phyloP scores from a whole-genome alignment of 2,329 filamentous ascomycete species.

The Beauveria sp. region DNA sequence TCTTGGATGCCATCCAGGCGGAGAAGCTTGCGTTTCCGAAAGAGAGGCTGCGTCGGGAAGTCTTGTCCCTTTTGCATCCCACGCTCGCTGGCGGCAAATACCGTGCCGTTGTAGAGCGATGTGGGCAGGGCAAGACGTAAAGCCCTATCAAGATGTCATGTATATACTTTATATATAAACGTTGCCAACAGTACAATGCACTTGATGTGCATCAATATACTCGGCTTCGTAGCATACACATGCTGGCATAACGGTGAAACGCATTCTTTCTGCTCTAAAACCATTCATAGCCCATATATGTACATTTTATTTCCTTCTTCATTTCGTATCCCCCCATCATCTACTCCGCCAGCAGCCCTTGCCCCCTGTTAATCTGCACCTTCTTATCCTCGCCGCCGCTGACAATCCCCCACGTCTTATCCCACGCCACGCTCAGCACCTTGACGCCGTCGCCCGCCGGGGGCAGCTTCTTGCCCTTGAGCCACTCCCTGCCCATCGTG shows the following conservation, averaged over 20 bases:
- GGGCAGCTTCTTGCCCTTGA: constrained; percentile 54
- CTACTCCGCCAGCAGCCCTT: constrained; percentile 38
- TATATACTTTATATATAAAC: background rate
- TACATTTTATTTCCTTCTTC: background rate
- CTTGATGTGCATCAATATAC: too few relatives aligned
- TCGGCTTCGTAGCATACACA: background rate
- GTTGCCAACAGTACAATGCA: background rate
- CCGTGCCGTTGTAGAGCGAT: constrained; percentile 20
- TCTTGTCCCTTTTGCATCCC: constrained; percentile 31
- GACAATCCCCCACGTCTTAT: constrained; percentile 77
- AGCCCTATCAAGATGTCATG: background rate
- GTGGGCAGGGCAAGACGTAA: constrained; percentile 3
- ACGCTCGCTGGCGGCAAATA: constrained; percentile 18
- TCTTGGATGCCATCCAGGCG: constrained; percentile 45
- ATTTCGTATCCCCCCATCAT: background rate
- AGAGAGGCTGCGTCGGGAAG: constrained; percentile 35
- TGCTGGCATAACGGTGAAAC: background rate
- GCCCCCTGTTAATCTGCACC: constrained; percentile 80
- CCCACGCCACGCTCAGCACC: constrained; percentile 85
- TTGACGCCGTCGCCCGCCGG: constrained; percentile 78
- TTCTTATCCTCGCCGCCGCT: constrained; percentile 89
- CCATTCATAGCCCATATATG: constrained; percentile 4
- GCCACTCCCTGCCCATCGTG: constrained; percentile 67
- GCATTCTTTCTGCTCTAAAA: background rate
- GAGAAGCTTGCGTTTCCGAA: constrained; percentile 45